phyloP scores from a whole-genome alignment of 2,329 filamentous ascomycete species.

The Ophiostoma perfectum region DNA sequence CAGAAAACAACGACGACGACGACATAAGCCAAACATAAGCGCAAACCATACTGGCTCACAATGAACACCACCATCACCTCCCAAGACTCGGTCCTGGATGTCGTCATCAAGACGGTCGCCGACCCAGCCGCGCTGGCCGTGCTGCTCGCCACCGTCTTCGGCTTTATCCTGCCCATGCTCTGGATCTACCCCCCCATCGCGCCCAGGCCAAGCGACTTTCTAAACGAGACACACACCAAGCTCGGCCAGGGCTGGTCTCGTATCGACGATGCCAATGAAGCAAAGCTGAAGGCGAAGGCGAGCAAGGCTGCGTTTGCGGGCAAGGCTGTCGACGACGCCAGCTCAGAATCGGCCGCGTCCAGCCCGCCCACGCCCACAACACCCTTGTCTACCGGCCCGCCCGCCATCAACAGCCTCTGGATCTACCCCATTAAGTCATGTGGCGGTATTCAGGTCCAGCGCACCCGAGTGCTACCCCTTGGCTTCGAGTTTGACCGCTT shows the following conservation, averaged over 20 bases:
- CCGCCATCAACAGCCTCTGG: constrained; percentile 57
- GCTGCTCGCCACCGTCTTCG: constrained; percentile 41
- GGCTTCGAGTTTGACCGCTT: constrained; percentile 77
- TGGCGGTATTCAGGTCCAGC: constrained; percentile 64
- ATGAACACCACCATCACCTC: neutral
- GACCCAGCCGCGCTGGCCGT: constrained; percentile 32
- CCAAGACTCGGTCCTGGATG: constrained; percentile 1
- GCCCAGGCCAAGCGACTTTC: constrained; percentile 48
- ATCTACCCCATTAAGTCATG: constrained; percentile 84
- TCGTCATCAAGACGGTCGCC: neutral
- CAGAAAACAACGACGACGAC: neutral
- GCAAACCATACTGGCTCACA: neutral
- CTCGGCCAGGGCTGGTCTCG: constrained; percentile 39
- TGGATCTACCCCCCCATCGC: constrained; percentile 51
- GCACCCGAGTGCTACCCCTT: constrained; percentile 57
- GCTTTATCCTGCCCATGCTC: constrained; percentile 50
- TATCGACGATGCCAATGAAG: constrained; percentile 35
- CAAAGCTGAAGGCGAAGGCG: constrained; percentile 16
- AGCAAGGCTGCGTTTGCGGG: neutral
- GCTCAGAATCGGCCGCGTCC: neutral
- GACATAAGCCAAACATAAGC: neutral
- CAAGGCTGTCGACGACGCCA: neutral
- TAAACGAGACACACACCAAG: constrained; percentile 50
- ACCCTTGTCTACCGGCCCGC: constrained; percentile 24
- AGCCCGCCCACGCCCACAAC: neutral